Evolutionary conservation across 495 filamentous ascomycete species (phyloP), one percentile per base, ranked within the genome.

Genomic region (Aspergillus indologenus): DNA sequence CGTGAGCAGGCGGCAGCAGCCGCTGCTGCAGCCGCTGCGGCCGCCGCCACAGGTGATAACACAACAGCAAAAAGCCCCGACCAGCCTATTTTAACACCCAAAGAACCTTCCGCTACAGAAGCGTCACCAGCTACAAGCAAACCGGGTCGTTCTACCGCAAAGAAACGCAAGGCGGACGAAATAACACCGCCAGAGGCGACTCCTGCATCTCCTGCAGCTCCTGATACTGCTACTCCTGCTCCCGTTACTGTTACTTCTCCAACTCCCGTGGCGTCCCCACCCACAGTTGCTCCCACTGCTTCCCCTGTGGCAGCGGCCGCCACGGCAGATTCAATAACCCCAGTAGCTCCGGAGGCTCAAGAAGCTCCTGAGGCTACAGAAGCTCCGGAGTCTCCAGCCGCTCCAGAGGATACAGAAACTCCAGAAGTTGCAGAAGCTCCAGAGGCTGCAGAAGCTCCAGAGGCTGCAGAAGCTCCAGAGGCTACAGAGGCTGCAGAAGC

Each of bases 1-100:
- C 83, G 88, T 49, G 85, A 90, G 69, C 85, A 87, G 50, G 76
- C 77, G 24, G 78, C 80, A 22, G 73, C 76, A 21, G 79, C 77
- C 20, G 74, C 74, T 26, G 48, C 48, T 19, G 45, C 45, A 15
- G 60, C 60, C 29, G 53, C 57, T 47, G 72, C 79, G 48, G 79
- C 75, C 7, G 79, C 75, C 7, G 73, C 78, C 17, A 81, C 34
- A 40, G 34, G 34, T 9, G 87, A 66, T 84, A 88, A 64, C 86
- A 89, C 66, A 40, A 84, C 84, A 20, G 81, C 83, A 29, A 79
- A 81, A 57, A 80, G 77, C 56, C 75, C 87, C 62, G 73, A 72
- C 43, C 57, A 57, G 51, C 54, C 61, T 61, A 47, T 34, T 18
- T 46, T 31, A 42, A 53, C 42, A 59, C 55, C 45, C 54, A 58